Evolutionary conservation across 75 land plant species (phyloP).

Genomic region (Selaginella moellendorffii): DNA sequence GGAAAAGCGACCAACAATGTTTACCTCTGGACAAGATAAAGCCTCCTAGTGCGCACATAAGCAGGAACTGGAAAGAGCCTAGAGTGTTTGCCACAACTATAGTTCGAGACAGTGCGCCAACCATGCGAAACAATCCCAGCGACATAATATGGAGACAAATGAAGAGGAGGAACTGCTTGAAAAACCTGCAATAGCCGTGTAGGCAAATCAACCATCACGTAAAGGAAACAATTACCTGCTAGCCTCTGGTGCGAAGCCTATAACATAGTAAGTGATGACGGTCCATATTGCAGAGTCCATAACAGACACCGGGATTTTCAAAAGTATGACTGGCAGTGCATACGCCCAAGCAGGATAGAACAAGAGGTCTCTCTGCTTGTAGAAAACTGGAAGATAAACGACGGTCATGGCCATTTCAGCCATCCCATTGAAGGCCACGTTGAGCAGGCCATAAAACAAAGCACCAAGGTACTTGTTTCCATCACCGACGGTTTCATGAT

Average conservation of each 20-base stretch:
- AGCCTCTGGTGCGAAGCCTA: conserved; percentile 42
- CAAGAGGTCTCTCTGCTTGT: conserved; percentile 35
- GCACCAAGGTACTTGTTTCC: conserved; percentile 28
- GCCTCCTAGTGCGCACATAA: no score
- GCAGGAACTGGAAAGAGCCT: no score
- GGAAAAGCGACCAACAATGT: no score
- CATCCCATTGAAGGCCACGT: conserved; percentile 29
- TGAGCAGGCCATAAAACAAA: conserved; percentile 24
- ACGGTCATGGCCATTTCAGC: conserved; percentile 28
- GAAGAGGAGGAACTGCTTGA: no score
- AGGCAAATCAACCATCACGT: no score
- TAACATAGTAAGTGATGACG: conserved; percentile 32
- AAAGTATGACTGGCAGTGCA: conserved; percentile 24
- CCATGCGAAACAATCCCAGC: no score
- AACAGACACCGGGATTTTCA: conserved; percentile 30
- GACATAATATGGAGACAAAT: no score
- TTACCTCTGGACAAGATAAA: no score
- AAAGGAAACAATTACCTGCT: conserved; percentile 36
- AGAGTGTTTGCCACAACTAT: no score
- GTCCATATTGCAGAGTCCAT: conserved; percentile 23
- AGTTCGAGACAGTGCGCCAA: no score
- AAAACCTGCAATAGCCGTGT: no score
- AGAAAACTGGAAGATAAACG: conserved; percentile 32
- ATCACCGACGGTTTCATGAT: conserved; percentile 12
- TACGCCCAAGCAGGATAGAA: conserved; percentile 42